Evolutionary conservation across 139 green algal species (phyloP).

Genomic region (Diplosphaera chodatii): DNA sequence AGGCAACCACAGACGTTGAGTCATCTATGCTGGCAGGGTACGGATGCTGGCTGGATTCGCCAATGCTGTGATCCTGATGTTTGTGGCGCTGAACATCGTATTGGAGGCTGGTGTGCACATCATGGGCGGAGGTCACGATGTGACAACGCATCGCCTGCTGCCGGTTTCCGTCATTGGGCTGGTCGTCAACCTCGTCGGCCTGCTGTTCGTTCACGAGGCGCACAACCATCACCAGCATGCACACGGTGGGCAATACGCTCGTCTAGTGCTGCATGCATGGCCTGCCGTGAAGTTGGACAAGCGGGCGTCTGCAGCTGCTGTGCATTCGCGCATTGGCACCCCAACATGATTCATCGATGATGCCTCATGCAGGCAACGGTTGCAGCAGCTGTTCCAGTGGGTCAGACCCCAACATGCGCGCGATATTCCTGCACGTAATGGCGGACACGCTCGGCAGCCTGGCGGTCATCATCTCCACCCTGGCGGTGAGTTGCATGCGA

Average conservation of each 20-base stretch:
- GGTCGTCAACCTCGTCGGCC: conserved; percentile 32
- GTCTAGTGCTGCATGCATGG: too few species aligned
- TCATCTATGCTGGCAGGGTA: too few species aligned
- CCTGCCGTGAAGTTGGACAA: too few species aligned
- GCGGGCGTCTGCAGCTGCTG: too few species aligned
- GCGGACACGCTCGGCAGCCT: conserved; percentile 38
- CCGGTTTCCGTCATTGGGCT: conserved; percentile 28
- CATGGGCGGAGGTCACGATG: conserved; percentile 20
- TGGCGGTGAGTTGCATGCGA: conserved; percentile 15
- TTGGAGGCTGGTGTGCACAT: conserved; percentile 9
- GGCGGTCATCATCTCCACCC: conserved; percentile 30
- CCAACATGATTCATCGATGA: too few species aligned
- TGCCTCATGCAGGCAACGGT: too few species aligned
- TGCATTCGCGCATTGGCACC: too few species aligned
- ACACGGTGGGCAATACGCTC: too few species aligned
- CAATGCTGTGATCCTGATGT: conserved; percentile 16
- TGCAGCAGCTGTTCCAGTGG: not conserved
- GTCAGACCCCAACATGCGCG: conserved; percentile 33
- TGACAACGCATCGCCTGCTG: conserved; percentile 32
- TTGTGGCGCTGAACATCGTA: conserved; percentile 32
- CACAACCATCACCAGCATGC: conserved; percentile 20
- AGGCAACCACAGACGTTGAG: too few species aligned
- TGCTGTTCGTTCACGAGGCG: conserved; percentile 38
- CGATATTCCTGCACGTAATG: conserved; percentile 39
- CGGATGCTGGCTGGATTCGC: conserved; percentile 2